phyloP scores from a whole-genome alignment of 306 rosid genomes.

The Castanea mollissima region DNA sequence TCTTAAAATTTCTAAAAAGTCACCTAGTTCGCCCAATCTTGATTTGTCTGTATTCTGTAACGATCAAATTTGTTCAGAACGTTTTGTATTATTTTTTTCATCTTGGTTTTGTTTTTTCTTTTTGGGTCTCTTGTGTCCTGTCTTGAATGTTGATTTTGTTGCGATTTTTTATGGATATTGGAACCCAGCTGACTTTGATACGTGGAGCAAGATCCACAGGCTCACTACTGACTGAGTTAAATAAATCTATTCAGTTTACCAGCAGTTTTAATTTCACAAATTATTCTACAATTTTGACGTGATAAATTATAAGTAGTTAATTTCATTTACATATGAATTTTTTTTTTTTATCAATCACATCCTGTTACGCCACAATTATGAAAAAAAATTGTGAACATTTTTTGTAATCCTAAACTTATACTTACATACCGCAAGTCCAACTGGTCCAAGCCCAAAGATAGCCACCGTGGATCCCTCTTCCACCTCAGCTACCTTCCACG shows the following conservation, averaged over 20 bases:
- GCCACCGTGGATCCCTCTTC: slow-evolving; percentile 66
- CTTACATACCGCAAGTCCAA: slow-evolving; percentile 60
- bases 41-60: too few relatives aligned
- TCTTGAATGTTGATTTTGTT: neutral
- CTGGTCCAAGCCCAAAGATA: slow-evolving; percentile 69
- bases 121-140: too few relatives aligned
- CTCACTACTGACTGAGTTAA: neutral
- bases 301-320: rapidly evolving
- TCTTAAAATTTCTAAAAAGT: too few relatives aligned
- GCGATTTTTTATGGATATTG: neutral
- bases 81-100: too few relatives aligned
- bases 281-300: too few relatives aligned
- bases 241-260: neutral
- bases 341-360: too few relatives aligned
- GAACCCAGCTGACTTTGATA: neutral
- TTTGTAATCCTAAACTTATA: too few relatives aligned
- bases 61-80: too few relatives aligned
- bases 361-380: rapidly evolving
- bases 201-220: neutral
- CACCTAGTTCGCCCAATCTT: too few relatives aligned
- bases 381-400: too few relatives aligned
- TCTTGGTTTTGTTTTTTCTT: too few relatives aligned
- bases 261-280: too few relatives aligned
- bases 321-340: rapidly evolving
- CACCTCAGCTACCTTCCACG: slow-evolving; percentile 65